phyloP scores from a whole-genome alignment of 495 filamentous ascomycete genomes.

The Aspergillus nidulans region DNA sequence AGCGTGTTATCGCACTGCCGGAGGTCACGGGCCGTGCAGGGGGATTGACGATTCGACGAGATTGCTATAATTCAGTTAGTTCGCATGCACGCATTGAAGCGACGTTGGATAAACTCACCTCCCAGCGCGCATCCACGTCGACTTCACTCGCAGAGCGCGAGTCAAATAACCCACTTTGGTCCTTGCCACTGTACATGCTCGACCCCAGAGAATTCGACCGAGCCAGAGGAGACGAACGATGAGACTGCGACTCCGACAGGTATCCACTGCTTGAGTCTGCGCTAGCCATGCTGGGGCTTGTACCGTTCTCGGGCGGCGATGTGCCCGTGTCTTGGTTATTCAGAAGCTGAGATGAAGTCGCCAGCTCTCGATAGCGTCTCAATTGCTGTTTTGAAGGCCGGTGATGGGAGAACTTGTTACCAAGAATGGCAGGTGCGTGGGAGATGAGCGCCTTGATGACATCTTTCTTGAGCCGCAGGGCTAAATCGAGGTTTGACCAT shows the following conservation, averaged over 20 bases:
- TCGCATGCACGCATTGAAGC: not conserved
- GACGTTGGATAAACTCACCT: conserved; percentile 9
- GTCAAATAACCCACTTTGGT: conserved; percentile 24
- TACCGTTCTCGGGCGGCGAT: conserved; percentile 25
- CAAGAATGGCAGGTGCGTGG: conserved; percentile 92
- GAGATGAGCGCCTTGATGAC: conserved; percentile 92
- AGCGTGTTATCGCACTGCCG: conserved; percentile 25
- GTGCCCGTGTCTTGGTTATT: conserved; percentile 38
- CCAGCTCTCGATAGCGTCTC: conserved; percentile 74
- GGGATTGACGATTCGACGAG: conserved; percentile 36
- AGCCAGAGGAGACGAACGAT: conserved; percentile 36
- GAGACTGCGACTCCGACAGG: conserved; percentile 33
- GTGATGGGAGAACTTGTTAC: conserved; percentile 92
- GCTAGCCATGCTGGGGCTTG: conserved; percentile 25
- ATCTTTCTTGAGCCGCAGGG: conserved; percentile 85
- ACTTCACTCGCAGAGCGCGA: conserved; percentile 37
- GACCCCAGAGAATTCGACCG: conserved; percentile 38
- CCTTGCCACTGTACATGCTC: conserved; percentile 24
- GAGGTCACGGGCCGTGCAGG: conserved; percentile 35
- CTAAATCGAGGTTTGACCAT: conserved; percentile 96
- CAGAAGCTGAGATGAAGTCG: conserved; percentile 48
- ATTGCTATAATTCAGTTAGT: conserved; percentile 30
- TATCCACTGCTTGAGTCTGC: conserved; percentile 40
- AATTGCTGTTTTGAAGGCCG: conserved; percentile 73
- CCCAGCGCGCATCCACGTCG: conserved; percentile 41